Evolutionary conservation across 257 asterid genomes (phyloP).

Genomic region (Solanum clarkiae): DNA sequence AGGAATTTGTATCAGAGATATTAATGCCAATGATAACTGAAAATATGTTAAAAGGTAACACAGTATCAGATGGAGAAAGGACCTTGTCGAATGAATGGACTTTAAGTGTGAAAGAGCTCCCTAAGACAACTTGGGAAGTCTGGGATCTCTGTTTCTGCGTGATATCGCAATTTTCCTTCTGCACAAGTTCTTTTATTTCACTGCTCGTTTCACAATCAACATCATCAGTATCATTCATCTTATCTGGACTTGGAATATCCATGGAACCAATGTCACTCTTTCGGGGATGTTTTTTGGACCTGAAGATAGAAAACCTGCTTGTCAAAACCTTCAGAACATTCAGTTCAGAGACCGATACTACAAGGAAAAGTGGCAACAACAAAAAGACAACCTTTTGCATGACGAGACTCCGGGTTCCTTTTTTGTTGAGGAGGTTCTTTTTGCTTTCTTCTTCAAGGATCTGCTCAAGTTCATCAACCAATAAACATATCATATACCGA

Average conservation of each 20-base stretch:
- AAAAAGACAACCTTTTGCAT: neutral
- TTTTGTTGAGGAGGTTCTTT: constrained; percentile 1
- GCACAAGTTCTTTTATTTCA: no score
- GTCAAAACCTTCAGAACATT: no score
- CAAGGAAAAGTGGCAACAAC: no score
- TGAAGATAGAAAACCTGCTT: no score
- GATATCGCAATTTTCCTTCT: neutral
- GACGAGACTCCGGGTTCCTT: neutral
- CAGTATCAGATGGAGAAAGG: neutral
- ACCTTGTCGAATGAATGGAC: neutral
- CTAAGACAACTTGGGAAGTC: neutral
- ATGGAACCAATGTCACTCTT: no score
- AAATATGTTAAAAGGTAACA: neutral
- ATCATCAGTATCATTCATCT: no score
- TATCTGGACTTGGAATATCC: no score
- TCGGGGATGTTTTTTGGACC: no score
- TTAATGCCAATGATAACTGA: neutral
- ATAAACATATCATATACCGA: neutral
- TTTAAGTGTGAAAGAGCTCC: neutral
- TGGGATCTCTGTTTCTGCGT: neutral
- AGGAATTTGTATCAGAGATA: neutral
- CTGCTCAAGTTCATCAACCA: neutral
- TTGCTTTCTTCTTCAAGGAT: neutral
- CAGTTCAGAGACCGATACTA: neutral
- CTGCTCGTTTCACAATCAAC: no score